Percentiles rank a stretch among this genome's conserved stretches.
Evolutionary conservation across 1,284 basidiomycete species (phyloP).

Genomic region (Hemileia vastatrix): DNA sequence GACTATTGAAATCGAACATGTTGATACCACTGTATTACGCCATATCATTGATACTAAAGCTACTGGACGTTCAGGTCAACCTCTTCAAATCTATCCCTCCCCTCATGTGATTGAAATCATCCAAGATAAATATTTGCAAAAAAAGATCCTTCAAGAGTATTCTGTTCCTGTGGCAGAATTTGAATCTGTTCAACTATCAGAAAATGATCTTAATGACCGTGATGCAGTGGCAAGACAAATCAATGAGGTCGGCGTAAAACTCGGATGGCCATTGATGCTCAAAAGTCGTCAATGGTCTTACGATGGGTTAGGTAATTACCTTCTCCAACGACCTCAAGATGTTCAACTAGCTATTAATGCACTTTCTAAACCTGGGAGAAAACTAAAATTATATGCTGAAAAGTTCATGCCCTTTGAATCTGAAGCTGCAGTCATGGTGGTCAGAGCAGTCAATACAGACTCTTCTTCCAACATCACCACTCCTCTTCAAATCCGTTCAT

Average conservation of each 20-base stretch:
- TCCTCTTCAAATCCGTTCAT: constrained; percentile 64
- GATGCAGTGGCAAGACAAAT: constrained; percentile 53
- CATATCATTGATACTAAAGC: constrained; percentile 51
- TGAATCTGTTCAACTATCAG: constrained; percentile 48
- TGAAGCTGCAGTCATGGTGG: constrained; percentile 97
- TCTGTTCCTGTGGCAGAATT: constrained; percentile 68
- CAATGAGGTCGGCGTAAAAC: constrained; percentile 49
- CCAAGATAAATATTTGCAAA: constrained; percentile 91
- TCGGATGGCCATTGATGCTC: constrained; percentile 89
- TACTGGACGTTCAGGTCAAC: constrained; percentile 31
- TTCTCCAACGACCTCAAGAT: constrained; percentile 55
- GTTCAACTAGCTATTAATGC: constrained; percentile 56
- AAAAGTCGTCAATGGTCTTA: constrained; percentile 92
- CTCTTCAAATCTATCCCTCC: constrained; percentile 67
- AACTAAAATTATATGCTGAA: constrained; percentile 74
- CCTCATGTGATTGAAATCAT: constrained; percentile 77
- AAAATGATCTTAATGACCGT: constrained; percentile 47
- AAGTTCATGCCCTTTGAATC: constrained; percentile 81
- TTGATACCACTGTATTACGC: constrained; percentile 68
- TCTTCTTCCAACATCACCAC: constrained; percentile 24
- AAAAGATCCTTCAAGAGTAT: constrained; percentile 59
- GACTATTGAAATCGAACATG: constrained; percentile 97
- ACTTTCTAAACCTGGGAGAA: constrained; percentile 43
- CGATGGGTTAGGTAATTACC: constrained; percentile 89
- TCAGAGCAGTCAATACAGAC: constrained; percentile 54